phyloP scores from a whole-genome alignment of 2,329 filamentous ascomycete species.

The Zelopaecilomyces penicillatus region DNA sequence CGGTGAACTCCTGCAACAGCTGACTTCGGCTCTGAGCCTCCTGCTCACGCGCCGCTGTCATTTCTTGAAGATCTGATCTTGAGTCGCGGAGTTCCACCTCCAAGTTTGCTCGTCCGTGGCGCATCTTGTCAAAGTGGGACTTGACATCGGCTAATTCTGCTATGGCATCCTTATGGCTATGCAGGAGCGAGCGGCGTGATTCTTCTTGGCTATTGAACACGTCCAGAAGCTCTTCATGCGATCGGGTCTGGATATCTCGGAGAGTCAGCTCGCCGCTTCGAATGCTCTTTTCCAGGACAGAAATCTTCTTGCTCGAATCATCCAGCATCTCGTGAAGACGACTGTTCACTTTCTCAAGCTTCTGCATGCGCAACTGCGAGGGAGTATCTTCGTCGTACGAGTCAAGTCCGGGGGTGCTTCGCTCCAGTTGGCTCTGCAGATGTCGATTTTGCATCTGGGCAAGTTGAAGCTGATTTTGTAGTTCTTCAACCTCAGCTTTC shows the following conservation, averaged over 20 bases:
- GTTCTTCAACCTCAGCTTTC: conserved; percentile 80
- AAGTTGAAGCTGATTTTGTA: conserved; percentile 90
- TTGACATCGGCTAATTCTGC: conserved; percentile 82
- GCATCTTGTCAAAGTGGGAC: conserved; percentile 76
- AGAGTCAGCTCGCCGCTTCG: conserved; percentile 80
- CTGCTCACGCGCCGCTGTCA: conserved; percentile 70
- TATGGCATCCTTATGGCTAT: conserved; percentile 77
- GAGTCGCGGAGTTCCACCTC: conserved; percentile 84
- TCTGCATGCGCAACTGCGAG: conserved; percentile 72
- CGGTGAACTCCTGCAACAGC: conserved; percentile 83
- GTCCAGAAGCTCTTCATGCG: conserved; percentile 89
- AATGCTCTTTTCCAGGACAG: conserved; percentile 77
- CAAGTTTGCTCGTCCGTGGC: conserved; percentile 66
- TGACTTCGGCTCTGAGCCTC: conserved; percentile 82
- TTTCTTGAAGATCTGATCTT: conserved; percentile 74
- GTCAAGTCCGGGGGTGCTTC: conserved; percentile 53
- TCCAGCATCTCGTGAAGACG: conserved; percentile 90
- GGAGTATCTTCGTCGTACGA: conserved; percentile 71
- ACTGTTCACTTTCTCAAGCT: conserved; percentile 86
- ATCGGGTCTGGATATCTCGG: conserved; percentile 84
- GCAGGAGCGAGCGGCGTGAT: conserved; percentile 69
- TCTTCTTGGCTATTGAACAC: conserved; percentile 90
- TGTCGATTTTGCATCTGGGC: conserved; percentile 93
- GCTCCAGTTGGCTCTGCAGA: conserved; percentile 77
- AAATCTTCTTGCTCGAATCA: conserved; percentile 87